Evolutionary conservation across 2,329 filamentous ascomycete genomes (phyloP), one percentile per base, ranked within the genome.

Genomic region (Claviceps digitariae): DNA sequence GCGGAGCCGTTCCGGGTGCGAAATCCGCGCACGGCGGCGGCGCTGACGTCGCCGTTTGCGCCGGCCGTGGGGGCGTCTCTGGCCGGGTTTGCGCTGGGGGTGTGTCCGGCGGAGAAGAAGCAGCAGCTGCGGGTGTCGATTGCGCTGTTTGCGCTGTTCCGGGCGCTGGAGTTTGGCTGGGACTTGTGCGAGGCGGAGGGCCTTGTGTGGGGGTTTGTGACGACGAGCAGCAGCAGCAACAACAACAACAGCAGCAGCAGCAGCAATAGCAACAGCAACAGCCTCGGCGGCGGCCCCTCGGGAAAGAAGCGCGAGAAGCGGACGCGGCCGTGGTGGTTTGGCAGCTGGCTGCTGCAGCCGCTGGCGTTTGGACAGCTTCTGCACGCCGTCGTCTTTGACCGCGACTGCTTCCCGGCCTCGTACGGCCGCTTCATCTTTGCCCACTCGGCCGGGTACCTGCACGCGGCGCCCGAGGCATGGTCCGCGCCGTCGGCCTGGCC

Each of bases 31-130:
- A 80, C 90, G 13, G 78, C 87, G 0, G 75, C 74, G 21, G 81
- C 86, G 0, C 74, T 98, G 54, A 95, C 90, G 0, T 95, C 89
- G 2, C 77, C 79, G 10, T 86, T 90, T 64, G 87, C 91, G 1
- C 91, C 91, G 1, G 90, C 90, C 2, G 77, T 96, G n/a, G 93
- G 91, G 12, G 90, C 91, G 6, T 90, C 87, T 61, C 69, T 96
- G 48, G 89, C 91, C 1, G 91, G 91, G 3, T 77, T 95, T 50
- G 84, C 87, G 50, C 74, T 97, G 20, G 87, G 87, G 8, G 78
- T 95, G 10, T 87, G 82, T 58, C 75, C 91, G 64, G 60, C 79
- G 6, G 21, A 12, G 23, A 8, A 27, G 5, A 25, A 15, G 1
- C 69, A 72, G 58, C 75, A 79, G 63, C 67, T 93, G 60, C 83